A percentile compares a stretch with the other conserved stretches of the same genome.
phyloP scores from a whole-genome alignment of 2,329 filamentous ascomycete species.

The Aspergillus quadricinctus region DNA sequence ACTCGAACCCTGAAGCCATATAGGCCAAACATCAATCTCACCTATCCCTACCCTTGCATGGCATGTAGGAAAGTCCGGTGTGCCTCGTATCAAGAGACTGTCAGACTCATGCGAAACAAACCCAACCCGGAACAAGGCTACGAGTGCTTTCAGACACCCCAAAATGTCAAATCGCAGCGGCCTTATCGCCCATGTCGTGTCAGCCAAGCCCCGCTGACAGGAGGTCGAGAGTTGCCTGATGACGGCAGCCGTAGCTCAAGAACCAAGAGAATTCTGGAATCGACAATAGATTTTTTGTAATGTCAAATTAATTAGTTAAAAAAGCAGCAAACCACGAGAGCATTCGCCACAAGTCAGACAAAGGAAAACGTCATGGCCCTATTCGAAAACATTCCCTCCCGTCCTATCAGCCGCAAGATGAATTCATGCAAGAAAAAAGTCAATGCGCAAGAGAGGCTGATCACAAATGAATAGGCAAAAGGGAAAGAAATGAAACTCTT shows the following conservation, averaged over 20 bases:
- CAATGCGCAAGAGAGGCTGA: constrained; percentile 19
- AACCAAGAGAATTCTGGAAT: neutral
- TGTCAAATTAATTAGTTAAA: constrained; percentile 17
- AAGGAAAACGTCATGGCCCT: constrained; percentile 24
- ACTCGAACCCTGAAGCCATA: neutral
- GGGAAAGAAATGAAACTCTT: neutral
- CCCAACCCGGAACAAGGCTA: neutral
- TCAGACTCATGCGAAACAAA: neutral
- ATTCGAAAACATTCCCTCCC: constrained; percentile 23
- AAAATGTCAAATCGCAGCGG: neutral
- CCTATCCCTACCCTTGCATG: neutral
- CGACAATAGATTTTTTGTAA: constrained; percentile 5
- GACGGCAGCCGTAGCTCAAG: neutral
- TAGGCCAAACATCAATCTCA: no score
- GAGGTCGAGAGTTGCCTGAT: neutral
- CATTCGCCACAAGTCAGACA: constrained; percentile 15
- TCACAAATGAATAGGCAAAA: constrained; percentile 16
- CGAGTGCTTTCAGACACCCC: neutral
- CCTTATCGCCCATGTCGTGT: neutral
- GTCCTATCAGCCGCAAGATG: constrained; percentile 18
- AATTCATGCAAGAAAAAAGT: constrained; percentile 19
- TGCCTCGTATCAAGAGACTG: neutral
- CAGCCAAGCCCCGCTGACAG: neutral
- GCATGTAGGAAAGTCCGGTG: neutral
- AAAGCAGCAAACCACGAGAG: constrained; percentile 12